Conservation (phyloP, 306 rosid genomes). For the Prinsepia uniflora region DNA sequence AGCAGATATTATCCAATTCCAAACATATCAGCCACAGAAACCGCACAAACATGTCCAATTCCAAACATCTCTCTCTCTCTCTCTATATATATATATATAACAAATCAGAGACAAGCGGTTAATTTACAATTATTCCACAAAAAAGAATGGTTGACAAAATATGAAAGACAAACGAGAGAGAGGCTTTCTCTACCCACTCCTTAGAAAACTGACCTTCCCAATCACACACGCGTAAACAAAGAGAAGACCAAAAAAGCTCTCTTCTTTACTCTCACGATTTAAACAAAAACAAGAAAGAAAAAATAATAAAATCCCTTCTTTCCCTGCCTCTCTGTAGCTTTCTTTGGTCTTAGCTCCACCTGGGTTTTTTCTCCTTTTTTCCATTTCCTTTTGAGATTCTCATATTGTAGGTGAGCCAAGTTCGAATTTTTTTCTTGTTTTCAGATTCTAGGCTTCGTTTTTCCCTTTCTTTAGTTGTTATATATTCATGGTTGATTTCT, state of each 20-base stretch:
- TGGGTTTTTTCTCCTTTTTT: neutral
- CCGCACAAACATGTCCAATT: too few species aligned
- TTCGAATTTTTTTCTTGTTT: neutral
- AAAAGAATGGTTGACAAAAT: too few species aligned
- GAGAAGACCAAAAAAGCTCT: neutral
- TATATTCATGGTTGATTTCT: slow-evolving; percentile 8
- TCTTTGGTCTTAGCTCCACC: slow-evolving; percentile 1
- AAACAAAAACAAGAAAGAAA: neutral
- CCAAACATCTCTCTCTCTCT: too few species aligned
- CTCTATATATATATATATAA: too few species aligned
- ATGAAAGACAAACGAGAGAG: neutral
- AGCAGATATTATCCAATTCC: too few species aligned
- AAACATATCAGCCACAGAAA: too few species aligned
- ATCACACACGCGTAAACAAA: slow-evolving; percentile 14
- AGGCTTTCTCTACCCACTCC: slow-evolving; percentile 23
- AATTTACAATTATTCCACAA: too few species aligned
- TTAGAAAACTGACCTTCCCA: slow-evolving; percentile 20
- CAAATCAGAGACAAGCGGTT: too few species aligned
- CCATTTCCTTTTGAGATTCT: neutral
- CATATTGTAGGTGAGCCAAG: slow-evolving; percentile 7
- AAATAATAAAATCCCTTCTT: neutral
- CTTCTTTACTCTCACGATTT: neutral
- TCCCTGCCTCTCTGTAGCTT: neutral
- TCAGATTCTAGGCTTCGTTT: slow-evolving; percentile 15
- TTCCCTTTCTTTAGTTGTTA: neutral